Percentiles rank a stretch among this genome's conserved stretches.
These are phyloP conservation scores for Discostella stelligera DNA, from an alignment of 352 stramenopile genomes.

Conservation along the genomic window DNA sequence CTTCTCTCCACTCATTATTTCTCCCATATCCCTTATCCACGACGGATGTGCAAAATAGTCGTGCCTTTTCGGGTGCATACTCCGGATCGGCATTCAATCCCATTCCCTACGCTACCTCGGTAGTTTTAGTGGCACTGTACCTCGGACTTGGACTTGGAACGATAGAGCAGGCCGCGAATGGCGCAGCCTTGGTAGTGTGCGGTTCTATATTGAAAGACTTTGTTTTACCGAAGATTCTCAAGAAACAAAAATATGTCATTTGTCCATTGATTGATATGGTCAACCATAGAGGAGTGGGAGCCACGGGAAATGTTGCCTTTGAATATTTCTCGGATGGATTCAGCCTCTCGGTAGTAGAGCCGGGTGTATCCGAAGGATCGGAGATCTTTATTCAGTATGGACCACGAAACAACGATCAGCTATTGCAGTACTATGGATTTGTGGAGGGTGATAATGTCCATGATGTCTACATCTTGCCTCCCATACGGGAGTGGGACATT, in stretches of 20 bases:
- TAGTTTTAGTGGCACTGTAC: conserved; percentile 68
- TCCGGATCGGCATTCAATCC: conserved; percentile 74
- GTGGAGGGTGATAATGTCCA: conserved; percentile 75
- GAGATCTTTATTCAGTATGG: conserved; percentile 78
- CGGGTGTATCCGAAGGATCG: conserved; percentile 26
- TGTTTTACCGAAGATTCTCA: conserved; percentile 76
- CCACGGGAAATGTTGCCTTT: conserved; percentile 71
- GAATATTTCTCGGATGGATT: conserved; percentile 83
- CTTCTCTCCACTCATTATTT: too few relatives aligned
- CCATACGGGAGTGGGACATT: conserved; percentile 78
- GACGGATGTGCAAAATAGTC: conserved; percentile 4
- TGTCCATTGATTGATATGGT: conserved; percentile 81
- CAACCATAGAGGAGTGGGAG: conserved; percentile 68
- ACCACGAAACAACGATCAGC: conserved; percentile 77
- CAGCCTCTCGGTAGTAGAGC: conserved; percentile 53
- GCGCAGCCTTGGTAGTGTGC: conserved; percentile 73
- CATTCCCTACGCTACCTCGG: conserved; percentile 67
- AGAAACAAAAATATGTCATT: conserved; percentile 78
- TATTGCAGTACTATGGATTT: conserved; percentile 81
- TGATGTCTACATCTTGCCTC: conserved; percentile 80
- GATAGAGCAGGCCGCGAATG: conserved; percentile 78
- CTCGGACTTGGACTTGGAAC: conserved; percentile 67
- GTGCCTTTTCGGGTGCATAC: conserved; percentile 76
- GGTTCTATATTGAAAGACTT: conserved; percentile 77
- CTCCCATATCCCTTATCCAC: too few relatives aligned